Conservation (phyloP, 192 early-diverging fungal genomes). For the Rhizophagus prolifer region DNA sequence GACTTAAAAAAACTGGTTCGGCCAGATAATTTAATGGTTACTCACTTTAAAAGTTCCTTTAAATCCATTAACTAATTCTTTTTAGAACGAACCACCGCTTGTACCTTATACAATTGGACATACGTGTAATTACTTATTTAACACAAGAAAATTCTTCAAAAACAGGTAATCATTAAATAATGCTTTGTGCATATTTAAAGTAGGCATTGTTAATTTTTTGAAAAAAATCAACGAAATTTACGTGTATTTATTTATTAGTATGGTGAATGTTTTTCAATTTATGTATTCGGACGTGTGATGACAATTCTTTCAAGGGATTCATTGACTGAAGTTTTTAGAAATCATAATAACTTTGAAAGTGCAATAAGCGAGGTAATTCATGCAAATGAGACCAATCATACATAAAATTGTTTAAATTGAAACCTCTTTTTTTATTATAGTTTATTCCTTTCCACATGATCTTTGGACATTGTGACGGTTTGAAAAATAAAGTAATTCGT, state of each 20-base stretch:
- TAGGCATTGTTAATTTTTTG: neutral
- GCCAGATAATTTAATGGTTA: too few species aligned
- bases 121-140: neutral
- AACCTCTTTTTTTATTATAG: too few species aligned
- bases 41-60: too few species aligned
- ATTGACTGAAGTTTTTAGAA: neutral
- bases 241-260: neutral
- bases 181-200: too few species aligned
- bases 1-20: too few species aligned
- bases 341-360: neutral
- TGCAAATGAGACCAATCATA: neutral
- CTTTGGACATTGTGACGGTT: neutral
- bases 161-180: neutral
- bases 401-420: too few species aligned
- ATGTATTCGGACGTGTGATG: constrained; percentile 1
- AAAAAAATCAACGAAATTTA: neutral
- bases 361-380: too few species aligned
- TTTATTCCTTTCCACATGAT: neutral
- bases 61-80: too few species aligned
- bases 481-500: neutral
- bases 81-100: constrained; percentile 20
- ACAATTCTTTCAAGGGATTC: neutral
- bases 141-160: neutral
- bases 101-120: constrained; percentile 15
- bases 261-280: constrained; percentile 14